Evolutionary conservation across 192 early-diverging fungal genomes (phyloP).

Genomic region (Rhizophagus clarus): DNA sequence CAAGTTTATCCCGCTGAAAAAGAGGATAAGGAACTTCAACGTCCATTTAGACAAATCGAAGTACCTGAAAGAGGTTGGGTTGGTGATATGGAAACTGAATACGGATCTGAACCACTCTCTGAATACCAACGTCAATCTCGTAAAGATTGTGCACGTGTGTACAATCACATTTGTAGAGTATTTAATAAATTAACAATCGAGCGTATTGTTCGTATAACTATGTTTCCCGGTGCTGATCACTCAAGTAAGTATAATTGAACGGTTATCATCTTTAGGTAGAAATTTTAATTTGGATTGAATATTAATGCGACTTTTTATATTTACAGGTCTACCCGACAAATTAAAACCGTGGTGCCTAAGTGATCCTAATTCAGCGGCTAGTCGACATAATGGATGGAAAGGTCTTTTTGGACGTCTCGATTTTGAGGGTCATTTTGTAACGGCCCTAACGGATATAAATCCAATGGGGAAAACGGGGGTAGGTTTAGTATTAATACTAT

Average conservation of each 20-base stretch:
- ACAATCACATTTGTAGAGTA: conserved; percentile 20
- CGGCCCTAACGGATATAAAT: conserved; percentile 59
- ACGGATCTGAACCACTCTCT: conserved; percentile 44
- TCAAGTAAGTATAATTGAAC: conserved; percentile 24
- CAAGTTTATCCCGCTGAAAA: conserved; percentile 43
- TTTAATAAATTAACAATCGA: conserved; percentile 49
- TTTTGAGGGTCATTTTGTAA: conserved; percentile 60
- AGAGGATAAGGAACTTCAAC: conserved; percentile 31
- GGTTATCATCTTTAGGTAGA: not conserved
- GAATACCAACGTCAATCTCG: conserved; percentile 56
- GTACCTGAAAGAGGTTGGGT: conserved; percentile 40
- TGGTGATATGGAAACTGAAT: conserved; percentile 47
- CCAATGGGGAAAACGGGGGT: conserved; percentile 66
- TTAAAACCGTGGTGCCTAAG: conserved; percentile 62
- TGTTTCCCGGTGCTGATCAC: conserved; percentile 58
- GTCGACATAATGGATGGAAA: conserved; percentile 63
- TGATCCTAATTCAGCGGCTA: conserved; percentile 51
- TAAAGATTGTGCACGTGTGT: conserved; percentile 44
- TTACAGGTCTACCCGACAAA: conserved; percentile 43
- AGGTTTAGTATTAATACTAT: not conserved
- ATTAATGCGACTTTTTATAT: not conserved
- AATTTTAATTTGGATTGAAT: not conserved
- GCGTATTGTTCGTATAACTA: conserved; percentile 52
- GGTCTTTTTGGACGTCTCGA: conserved; percentile 64
- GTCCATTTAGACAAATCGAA: conserved; percentile 24